Percentiles rank a stretch among this genome's conserved stretches.
These are phyloP conservation scores for Plenodomus tracheiphilus DNA, from an alignment of 2,329 filamentous ascomycete species.

Conservation along the genomic window DNA sequence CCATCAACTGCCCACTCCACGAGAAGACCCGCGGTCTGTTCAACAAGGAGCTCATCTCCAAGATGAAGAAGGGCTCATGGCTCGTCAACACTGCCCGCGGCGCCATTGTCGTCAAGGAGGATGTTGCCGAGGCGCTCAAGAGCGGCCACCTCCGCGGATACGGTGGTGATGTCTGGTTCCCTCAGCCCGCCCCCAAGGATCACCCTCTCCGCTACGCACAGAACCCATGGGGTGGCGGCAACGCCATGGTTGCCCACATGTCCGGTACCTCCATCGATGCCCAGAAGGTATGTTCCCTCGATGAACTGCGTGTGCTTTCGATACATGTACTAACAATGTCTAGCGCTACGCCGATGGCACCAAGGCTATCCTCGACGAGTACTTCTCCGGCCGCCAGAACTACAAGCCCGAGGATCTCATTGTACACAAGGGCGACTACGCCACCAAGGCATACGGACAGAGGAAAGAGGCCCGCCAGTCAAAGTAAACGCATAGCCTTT, in stretches of 20 bases:
- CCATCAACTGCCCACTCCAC: conserved; percentile 99
- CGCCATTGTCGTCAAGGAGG: conserved; percentile 99
- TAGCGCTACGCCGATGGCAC: conserved; percentile 74
- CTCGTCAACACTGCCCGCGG: conserved; percentile 98
- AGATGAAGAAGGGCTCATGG: conserved; percentile 99
- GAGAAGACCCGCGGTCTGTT: conserved; percentile 96
- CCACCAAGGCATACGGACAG: conserved; percentile 91
- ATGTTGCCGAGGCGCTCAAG: conserved; percentile 92
- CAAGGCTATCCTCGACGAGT: conserved; percentile 89
- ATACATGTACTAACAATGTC: conserved; percentile 8
- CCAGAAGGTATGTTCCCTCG: conserved; percentile 61
- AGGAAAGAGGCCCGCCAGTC: conserved; percentile 54
- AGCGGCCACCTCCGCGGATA: conserved; percentile 88
- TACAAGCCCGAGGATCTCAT: conserved; percentile 92
- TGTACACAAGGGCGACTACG: conserved; percentile 86
- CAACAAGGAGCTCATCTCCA: conserved; percentile 97
- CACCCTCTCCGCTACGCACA: conserved; percentile 90
- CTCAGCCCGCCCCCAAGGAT: conserved; percentile 91
- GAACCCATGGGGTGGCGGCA: conserved; percentile 95
- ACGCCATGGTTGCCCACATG: conserved; percentile 99
- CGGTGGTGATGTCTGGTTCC: conserved; percentile 93
- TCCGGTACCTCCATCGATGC: conserved; percentile 98
- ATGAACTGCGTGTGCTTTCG: neutral
- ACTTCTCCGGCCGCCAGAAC: conserved; percentile 84
- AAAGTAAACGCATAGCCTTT: conserved; percentile 1